Conservation (phyloP, 768 basidiomycete species). For the Phlebiopsis gigantea region DNA sequence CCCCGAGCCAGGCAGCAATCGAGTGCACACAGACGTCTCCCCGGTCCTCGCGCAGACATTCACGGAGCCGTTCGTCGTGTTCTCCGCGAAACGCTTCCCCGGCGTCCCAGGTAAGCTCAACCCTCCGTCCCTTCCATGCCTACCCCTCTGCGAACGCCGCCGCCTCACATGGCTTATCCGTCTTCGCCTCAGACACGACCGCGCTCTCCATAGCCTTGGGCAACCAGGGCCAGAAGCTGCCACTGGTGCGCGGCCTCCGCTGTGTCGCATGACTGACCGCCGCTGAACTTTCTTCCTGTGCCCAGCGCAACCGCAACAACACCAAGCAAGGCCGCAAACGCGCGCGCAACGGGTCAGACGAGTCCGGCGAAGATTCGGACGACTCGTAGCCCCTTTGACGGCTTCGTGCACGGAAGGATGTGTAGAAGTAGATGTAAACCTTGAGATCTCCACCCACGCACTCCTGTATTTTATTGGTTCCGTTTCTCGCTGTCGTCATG, state of each 20-base stretch:
- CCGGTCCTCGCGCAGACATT: conserved; percentile 82
- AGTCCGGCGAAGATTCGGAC: conserved; percentile 64
- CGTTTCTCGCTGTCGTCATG: background rate
- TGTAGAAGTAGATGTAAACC: conserved; percentile 14
- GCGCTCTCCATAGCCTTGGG: conserved; percentile 84
- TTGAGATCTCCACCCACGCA: background rate
- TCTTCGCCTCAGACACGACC: conserved; percentile 70
- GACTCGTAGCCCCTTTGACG: conserved; percentile 21
- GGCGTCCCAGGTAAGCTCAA: conserved; percentile 76
- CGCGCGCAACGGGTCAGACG: conserved; percentile 56
- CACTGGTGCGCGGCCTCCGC: conserved; percentile 52
- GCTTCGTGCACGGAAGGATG: conserved; percentile 1
- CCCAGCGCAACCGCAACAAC: conserved; percentile 68
- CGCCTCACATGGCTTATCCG: conserved; percentile 9
- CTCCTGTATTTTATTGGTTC: background rate
- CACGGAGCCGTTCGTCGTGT: conserved; percentile 81
- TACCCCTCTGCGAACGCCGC: conserved; percentile 46
- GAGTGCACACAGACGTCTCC: conserved; percentile 63
- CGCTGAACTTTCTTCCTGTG: conserved; percentile 8
- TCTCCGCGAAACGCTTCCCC: conserved; percentile 90
- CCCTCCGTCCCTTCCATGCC: conserved; percentile 12
- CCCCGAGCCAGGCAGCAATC: conserved; percentile 60
- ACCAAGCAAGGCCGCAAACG: conserved; percentile 49
- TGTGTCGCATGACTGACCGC: conserved; percentile 14
- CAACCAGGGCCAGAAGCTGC: conserved; percentile 87